Base-by-base conservation (phyloP, 2,329 filamentous ascomycete genomes). In the Trichophyton mentagrophytes region DNA sequence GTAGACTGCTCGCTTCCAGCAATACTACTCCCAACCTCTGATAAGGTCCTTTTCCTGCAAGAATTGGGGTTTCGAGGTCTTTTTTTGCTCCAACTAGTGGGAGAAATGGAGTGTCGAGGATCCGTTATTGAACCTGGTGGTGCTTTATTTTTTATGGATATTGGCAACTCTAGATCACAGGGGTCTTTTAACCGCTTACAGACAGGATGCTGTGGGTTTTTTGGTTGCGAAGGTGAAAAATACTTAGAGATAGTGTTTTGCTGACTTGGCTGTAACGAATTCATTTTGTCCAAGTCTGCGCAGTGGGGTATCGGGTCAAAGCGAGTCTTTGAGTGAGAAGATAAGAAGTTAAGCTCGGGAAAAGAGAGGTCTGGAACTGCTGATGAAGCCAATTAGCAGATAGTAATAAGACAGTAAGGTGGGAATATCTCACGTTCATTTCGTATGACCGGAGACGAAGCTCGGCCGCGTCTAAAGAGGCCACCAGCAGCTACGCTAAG, bases 351-450 rank as follows among this genome's bases (percentile, higher is more conserved):
- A 76, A 82, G 79, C 58, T 79, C 73, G 27, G 80, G 80, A 63
- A 82, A 83, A 1, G 73, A 72, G 17, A 84, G 73, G 62, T 83
- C 80, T 3, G 77, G 70, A 30, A 82, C 82, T 55, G 9, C n/a
- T 55, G 15, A 36, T 7, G 15, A 8, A 13, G 3, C 15, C 17
- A 22, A 36, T 53, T 9, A 55, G 27, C 20, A 51, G 61, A 42
- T 61, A 49, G 27, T 30, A 30, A 30, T 30, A 30, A 30, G 6
- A 30, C 27, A 30, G 27, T 17, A 22, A 44, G 53, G 22, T 25
- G 33, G 38, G 36, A 11, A 38, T 13, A n/a, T 20, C 64, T 64
- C 61, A 67, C 67, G 61, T 40, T 65, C 61, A 27, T 61, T 61
- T 30, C 64, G 60, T n/a, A 64, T 68, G 3, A 70, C 58, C 1